Percentiles rank a stretch among this genome's conserved stretches.
phyloP scores from a whole-genome alignment of 2,329 filamentous ascomycete species.

The Fusarium brevicatenulatum region DNA sequence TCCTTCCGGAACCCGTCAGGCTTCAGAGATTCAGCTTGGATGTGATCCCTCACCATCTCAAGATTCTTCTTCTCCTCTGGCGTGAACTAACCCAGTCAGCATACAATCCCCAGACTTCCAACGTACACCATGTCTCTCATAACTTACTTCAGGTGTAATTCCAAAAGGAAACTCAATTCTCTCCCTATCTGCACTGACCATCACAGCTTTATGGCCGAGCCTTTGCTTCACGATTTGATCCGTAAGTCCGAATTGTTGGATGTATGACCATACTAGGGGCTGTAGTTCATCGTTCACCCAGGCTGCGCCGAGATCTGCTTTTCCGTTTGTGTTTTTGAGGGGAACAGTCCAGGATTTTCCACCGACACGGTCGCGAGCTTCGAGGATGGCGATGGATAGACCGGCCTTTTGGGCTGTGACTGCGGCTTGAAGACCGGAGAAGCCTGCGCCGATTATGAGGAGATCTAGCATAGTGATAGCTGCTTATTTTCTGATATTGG shows the following conservation, averaged over 20 bases:
- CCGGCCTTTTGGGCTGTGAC: constrained; percentile 48
- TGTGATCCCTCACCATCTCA: constrained; percentile 49
- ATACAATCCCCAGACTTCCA: not conserved
- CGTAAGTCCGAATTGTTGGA: constrained; percentile 53
- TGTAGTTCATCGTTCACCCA: constrained; percentile 70
- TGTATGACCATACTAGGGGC: constrained; percentile 54
- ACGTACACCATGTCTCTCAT: no score
- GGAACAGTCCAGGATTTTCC: constrained; percentile 60
- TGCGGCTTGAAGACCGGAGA: constrained; percentile 53
- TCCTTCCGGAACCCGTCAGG: constrained; percentile 28
- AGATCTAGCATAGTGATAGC: constrained; percentile 37
- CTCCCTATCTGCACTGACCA: constrained; percentile 52
- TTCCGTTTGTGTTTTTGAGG: constrained; percentile 47
- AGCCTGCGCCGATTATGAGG: constrained; percentile 58
- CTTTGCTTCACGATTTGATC: constrained; percentile 55
- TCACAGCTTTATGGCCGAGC: constrained; percentile 55
- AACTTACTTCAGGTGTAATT: constrained; percentile 37
- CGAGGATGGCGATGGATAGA: constrained; percentile 56
- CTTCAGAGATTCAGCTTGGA: constrained; percentile 48
- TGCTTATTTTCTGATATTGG: not conserved
- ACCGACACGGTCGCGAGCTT: constrained; percentile 61
- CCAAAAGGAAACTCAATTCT: constrained; percentile 34
- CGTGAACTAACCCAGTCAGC: constrained; percentile 37
- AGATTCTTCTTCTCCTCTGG: constrained; percentile 48
- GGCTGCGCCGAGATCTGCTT: constrained; percentile 64